phyloP scores from a whole-genome alignment of 495 filamentous ascomycete species.

The Penicillium ochrochloron region DNA sequence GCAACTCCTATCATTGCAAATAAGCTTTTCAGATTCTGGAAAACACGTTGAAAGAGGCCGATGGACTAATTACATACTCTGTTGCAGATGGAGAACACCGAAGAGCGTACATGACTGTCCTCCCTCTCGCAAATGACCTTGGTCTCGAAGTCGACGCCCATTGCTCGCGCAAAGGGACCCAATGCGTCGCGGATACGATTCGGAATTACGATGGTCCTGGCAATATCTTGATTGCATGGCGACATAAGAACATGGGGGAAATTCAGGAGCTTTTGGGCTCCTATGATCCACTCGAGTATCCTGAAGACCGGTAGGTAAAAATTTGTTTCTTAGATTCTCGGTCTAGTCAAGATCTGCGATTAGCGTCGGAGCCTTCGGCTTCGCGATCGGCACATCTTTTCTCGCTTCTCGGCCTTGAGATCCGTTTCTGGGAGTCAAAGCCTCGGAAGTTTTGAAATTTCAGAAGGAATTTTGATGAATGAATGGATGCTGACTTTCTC shows the following conservation, averaged over 20 bases:
- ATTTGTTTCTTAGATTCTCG: neutral
- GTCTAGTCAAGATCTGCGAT: neutral
- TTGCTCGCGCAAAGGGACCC: constrained; percentile 33
- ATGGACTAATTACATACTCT: constrained; percentile 4
- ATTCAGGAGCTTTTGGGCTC: constrained; percentile 31
- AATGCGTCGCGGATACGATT: constrained; percentile 32
- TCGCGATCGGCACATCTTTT: constrained; percentile 2
- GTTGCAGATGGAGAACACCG: constrained; percentile 46
- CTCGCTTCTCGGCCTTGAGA: neutral
- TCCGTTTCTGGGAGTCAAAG: neutral
- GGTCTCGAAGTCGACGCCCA: constrained; percentile 50
- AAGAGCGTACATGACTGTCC: constrained; percentile 54
- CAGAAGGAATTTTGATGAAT: neutral
- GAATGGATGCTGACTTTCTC: constrained; percentile 16
- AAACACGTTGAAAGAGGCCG: neutral
- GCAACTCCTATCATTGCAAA: neutral
- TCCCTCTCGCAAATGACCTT: constrained; percentile 52
- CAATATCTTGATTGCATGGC: constrained; percentile 42
- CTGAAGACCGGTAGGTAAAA: constrained; percentile 33
- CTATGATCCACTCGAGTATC: constrained; percentile 28
- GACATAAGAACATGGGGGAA: constrained; percentile 30
- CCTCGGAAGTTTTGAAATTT: neutral
- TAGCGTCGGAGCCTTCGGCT: constrained; percentile 3
- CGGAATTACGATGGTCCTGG: constrained; percentile 29
- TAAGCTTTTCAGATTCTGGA: neutral